phyloP scores from a whole-genome alignment of 768 basidiomycete genomes.

The Saitozyma podzolica region DNA sequence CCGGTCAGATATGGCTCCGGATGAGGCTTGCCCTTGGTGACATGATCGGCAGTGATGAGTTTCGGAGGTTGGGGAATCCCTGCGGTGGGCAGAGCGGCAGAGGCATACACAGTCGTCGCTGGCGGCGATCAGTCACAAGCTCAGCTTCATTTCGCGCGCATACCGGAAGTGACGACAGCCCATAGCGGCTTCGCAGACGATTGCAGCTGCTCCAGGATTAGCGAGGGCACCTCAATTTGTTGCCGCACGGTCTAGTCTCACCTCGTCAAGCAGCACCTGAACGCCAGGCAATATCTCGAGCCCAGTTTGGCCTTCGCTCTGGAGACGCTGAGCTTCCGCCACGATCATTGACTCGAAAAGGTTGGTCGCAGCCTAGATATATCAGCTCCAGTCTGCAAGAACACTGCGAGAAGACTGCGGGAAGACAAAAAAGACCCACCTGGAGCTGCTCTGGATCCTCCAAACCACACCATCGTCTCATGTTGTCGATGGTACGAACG shows the following conservation, averaged over 20 bases:
- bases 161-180: constrained; percentile 84
- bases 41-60: constrained; percentile 75
- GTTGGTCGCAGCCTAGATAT: constrained; percentile 16
- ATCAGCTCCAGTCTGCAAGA: constrained; percentile 3
- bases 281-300: constrained; percentile 67
- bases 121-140: constrained; percentile 46
- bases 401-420: neutral
- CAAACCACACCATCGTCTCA: constrained; percentile 68
- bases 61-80: constrained; percentile 63
- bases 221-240: neutral
- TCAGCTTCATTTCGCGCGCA: constrained; percentile 11
- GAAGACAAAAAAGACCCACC: constrained; percentile 54
- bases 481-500: constrained; percentile 70
- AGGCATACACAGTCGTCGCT: constrained; percentile 75
- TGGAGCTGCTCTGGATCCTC: constrained; percentile 61
- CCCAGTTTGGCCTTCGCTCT: constrained; percentile 58
- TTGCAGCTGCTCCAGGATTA: constrained; percentile 54
- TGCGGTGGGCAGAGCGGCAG: constrained; percentile 66
- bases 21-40: constrained; percentile 75
- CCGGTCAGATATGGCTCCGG: constrained; percentile 84
- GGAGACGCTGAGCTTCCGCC: constrained; percentile 54
- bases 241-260: constrained; percentile 39
- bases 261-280: constrained; percentile 60
- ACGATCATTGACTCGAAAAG: constrained; percentile 71
- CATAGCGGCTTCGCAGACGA: constrained; percentile 53